These are phyloP conservation scores for Neonectria punicea DNA, from an alignment of 2,329 filamentous ascomycete species.

Conservation along the genomic window DNA sequence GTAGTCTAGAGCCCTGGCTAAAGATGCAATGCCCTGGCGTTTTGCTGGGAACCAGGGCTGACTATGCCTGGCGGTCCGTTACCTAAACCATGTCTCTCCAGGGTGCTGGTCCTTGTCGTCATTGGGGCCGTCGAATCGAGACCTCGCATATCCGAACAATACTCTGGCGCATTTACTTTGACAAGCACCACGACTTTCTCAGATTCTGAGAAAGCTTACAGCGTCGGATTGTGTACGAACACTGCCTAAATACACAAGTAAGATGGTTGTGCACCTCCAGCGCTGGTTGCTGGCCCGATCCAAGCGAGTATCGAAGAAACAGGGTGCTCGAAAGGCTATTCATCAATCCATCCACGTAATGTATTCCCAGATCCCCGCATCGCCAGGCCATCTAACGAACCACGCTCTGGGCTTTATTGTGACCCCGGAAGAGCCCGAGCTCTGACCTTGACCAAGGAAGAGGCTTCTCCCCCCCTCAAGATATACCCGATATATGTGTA, in stretches of 20 bases:
- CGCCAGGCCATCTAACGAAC: constrained; percentile 13
- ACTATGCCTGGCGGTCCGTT: constrained; percentile 15
- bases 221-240: not conserved
- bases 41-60: constrained; percentile 26
- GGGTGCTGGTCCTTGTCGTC: constrained; percentile 23
- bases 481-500: not conserved
- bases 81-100: constrained; percentile 11
- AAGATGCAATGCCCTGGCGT: constrained; percentile 30
- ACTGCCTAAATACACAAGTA: not conserved
- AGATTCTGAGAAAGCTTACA: not conserved
- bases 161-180: constrained; percentile 7
- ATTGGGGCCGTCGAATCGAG: constrained; percentile 12
- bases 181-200: constrained; percentile 6
- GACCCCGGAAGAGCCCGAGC: constrained; percentile 6
- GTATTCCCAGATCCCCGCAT: constrained; percentile 7
- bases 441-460: not conserved
- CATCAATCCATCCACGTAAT: constrained; percentile 3
- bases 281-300: not conserved
- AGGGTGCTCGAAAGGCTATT: not conserved
- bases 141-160: constrained; percentile 9
- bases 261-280: not conserved
- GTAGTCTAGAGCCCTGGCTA: constrained; percentile 25
- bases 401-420: constrained; percentile 11
- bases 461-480: constrained; percentile 1
- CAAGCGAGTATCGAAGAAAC: not conserved